Evolutionary conservation across 2,329 filamentous ascomycete species (phyloP).

Genomic region (Neurospora crassa): DNA sequence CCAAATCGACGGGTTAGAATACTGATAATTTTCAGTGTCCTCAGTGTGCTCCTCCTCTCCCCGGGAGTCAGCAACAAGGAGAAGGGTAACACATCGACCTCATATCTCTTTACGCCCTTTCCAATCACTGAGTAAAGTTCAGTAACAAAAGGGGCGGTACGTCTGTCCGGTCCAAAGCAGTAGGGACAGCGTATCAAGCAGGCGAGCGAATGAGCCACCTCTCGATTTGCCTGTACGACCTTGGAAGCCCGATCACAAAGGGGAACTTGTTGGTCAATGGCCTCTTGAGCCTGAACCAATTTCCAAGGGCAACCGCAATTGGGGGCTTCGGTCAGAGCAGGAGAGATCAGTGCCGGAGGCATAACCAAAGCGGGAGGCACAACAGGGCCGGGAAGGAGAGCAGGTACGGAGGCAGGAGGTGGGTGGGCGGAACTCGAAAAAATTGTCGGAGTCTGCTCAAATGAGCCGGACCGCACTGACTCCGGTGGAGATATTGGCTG

Average conservation of each 20-base stretch:
- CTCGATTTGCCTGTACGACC: no score
- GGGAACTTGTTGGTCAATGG: not conserved
- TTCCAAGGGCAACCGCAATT: not conserved
- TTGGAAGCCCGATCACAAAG: no score
- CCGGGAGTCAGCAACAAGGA: not conserved
- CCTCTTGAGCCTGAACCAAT: not conserved
- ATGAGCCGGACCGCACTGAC: not conserved
- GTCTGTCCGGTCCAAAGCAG: no score
- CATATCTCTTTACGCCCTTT: not conserved
- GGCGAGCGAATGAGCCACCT: no score
- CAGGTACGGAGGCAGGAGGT: no score
- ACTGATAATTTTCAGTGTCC: not conserved
- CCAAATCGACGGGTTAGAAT: not conserved
- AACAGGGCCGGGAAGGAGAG: no score
- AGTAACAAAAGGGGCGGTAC: not conserved
- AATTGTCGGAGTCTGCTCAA: not conserved
- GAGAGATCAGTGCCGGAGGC: no score
- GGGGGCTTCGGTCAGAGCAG: no score
- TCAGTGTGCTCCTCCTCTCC: not conserved
- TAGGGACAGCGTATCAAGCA: no score
- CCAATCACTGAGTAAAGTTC: not conserved
- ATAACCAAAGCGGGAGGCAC: no score
- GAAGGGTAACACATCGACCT: not conserved
- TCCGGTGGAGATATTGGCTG: not conserved
- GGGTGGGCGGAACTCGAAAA: not conserved